Percentiles rank a stretch among this genome's conserved stretches.
Conservation (phyloP, 495 filamentous ascomycete genomes). For the Stereocaulon alpinum region DNA sequence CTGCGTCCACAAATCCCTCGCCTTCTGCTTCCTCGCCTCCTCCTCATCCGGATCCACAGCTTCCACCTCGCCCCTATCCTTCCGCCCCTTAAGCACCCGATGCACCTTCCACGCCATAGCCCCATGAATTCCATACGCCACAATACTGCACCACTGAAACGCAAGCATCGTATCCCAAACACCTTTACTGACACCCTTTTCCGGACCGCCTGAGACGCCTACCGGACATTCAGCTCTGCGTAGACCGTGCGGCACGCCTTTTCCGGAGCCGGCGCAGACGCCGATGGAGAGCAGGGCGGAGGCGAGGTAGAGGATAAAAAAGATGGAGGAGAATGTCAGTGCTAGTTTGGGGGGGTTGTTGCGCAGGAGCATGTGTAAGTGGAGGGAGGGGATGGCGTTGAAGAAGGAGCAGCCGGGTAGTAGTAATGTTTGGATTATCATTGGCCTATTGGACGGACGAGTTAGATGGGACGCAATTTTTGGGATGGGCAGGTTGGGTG, state of each 20-base stretch:
- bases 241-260: conserved; percentile 5
- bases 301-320: conserved; percentile 16
- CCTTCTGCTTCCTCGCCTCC: conserved; percentile 19
- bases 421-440: conserved; percentile 22
- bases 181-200: conserved; percentile 9
- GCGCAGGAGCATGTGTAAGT: conserved; percentile 21
- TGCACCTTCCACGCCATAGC: conserved; percentile 20
- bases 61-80: conserved; percentile 12
- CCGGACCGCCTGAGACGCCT: conserved; percentile 11
- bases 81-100: conserved; percentile 12
- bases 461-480: not conserved
- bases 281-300: conserved; percentile 17
- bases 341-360: conserved; percentile 19
- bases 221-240: conserved; percentile 16
- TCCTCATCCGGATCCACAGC: conserved; percentile 19
- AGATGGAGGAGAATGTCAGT: conserved; percentile 15
- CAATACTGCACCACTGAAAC: conserved; percentile 16
- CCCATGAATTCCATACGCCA: conserved; percentile 16
- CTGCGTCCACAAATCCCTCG: conserved; percentile 21
- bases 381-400: conserved; percentile 21
- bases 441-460: conserved; percentile 6
- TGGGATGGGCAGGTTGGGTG: not conserved
- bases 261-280: conserved; percentile 15
- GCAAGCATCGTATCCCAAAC: conserved; percentile 17
- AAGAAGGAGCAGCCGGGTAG: conserved; percentile 22